Percentiles rank a stretch among this genome's conserved stretches.
These are phyloP conservation scores for Calcarisporium arbuscula DNA, from an alignment of 2,329 filamentous ascomycete species.

Conservation along the genomic window DNA sequence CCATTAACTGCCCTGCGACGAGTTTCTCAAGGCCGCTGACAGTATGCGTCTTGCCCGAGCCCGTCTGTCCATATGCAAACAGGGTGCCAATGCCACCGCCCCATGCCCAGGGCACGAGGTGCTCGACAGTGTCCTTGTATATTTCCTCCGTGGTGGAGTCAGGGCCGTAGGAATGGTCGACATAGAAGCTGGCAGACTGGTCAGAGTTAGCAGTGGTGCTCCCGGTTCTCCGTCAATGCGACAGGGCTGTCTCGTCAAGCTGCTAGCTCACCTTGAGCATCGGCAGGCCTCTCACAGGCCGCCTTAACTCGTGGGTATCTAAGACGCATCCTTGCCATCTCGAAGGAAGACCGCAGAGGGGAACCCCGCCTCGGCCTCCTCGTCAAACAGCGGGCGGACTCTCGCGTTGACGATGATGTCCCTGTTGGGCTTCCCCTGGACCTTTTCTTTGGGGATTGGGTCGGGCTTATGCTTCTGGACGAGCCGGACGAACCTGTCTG, in stretches of 20 bases:
- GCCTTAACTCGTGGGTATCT: conserved; percentile 31
- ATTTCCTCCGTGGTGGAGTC: conserved; percentile 30
- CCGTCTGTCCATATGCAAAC: conserved; percentile 43
- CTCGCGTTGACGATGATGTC: conserved; percentile 31
- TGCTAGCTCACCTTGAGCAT: conserved; percentile 22
- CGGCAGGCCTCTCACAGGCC: conserved; percentile 23
- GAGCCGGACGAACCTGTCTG: conserved; percentile 20
- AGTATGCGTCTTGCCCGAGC: conserved; percentile 42
- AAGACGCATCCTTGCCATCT: conserved; percentile 14
- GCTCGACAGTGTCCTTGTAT: conserved; percentile 32
- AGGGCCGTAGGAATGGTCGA: conserved; percentile 30
- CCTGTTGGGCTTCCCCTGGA: conserved; percentile 5
- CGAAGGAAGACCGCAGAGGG: conserved; percentile 21
- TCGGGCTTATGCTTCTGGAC: conserved; percentile 20
- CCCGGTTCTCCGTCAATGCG: too few relatives aligned
- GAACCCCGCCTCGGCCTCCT: conserved; percentile 25
- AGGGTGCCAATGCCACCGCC: conserved; percentile 41
- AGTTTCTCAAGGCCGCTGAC: conserved; percentile 34
- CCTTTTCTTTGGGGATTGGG: conserved; percentile 2
- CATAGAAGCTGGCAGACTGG: conserved; percentile 27
- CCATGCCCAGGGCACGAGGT: conserved; percentile 39
- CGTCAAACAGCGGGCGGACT: conserved; percentile 28
- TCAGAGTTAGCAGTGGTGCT: too few relatives aligned
- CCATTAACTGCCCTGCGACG: conserved; percentile 29
- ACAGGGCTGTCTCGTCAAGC: too few relatives aligned